These are phyloP conservation scores for Dichotomocladium elegans DNA, from an alignment of 371 early-diverging fungal species.

Conservation along the genomic window DNA sequence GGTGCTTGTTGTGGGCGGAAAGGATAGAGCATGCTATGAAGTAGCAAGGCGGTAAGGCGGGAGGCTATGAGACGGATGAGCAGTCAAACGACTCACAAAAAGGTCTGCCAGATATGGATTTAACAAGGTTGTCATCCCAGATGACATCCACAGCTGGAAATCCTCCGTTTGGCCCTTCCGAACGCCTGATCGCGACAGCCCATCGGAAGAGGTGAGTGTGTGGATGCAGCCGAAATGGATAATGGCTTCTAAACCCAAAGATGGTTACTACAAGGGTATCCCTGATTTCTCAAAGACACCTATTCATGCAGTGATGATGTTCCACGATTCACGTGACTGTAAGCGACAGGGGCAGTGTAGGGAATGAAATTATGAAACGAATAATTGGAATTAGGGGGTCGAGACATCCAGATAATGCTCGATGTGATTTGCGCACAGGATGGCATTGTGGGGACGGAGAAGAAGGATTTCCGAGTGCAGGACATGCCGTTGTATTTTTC, in stretches of 20 bases:
- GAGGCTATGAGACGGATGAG: too few species aligned
- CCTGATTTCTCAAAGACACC: slow-evolving; percentile 51
- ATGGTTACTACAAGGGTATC: neutral
- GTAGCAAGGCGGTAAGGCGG: slow-evolving; percentile 61
- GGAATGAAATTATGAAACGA: neutral
- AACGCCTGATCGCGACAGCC: slow-evolving; percentile 6
- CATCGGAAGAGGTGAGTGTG: neutral
- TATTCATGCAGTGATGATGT: slow-evolving; percentile 74
- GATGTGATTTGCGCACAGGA: slow-evolving; percentile 69
- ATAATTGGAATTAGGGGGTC: slow-evolving; percentile 51
- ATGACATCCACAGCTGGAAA: slow-evolving; percentile 71
- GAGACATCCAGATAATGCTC: slow-evolving; percentile 78
- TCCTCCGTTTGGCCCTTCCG: slow-evolving; percentile 74
- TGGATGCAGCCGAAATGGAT: too few species aligned
- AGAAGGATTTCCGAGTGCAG: slow-evolving; percentile 37
- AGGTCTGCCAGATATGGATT: slow-evolving; percentile 85
- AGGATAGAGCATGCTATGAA: slow-evolving; percentile 53
- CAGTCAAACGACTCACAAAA: too few species aligned
- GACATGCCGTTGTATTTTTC: slow-evolving; percentile 77
- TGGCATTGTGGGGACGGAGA: slow-evolving; percentile 60
- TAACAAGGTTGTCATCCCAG: slow-evolving; percentile 66
- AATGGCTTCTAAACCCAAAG: neutral
- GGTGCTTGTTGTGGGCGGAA: slow-evolving; percentile 74
- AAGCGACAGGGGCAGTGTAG: slow-evolving; percentile 3
- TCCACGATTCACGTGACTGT: slow-evolving; percentile 86